A percentile compares a stretch with the other conserved stretches of the same genome.
These are phyloP conservation scores for Lactifluus subvellereus DNA, from an alignment of 768 basidiomycete species.

Conservation along the genomic window DNA sequence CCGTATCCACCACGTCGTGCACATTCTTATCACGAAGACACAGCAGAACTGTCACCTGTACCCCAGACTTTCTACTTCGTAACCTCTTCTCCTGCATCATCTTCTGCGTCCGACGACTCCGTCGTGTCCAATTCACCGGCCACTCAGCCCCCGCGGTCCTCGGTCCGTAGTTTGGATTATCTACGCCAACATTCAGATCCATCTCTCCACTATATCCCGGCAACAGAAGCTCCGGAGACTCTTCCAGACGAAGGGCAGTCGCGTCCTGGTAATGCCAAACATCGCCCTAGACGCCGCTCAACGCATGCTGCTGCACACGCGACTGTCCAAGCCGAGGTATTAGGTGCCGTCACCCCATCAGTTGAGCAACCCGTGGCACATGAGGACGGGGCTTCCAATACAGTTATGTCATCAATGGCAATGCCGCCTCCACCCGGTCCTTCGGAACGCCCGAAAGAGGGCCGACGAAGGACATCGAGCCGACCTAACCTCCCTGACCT, in stretches of 20 bases:
- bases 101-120: constrained; percentile 13
- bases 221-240: neutral
- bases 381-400: neutral
- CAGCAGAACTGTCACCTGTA: neutral
- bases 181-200: neutral
- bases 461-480: constrained; percentile 28
- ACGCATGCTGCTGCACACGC: neutral
- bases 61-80: constrained; percentile 9
- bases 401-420: constrained; percentile 9
- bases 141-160: neutral
- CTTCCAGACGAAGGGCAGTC: neutral
- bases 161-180: constrained; percentile 2
- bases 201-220: neutral
- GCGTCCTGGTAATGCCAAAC: constrained; percentile 3
- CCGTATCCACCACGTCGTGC: constrained; percentile 1
- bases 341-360: neutral
- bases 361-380: neutral
- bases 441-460: constrained; percentile 23
- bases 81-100: constrained; percentile 5
- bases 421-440: constrained; percentile 8
- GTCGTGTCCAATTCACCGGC: constrained; percentile 3
- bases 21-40: constrained; percentile 11
- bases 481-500: constrained; percentile 34
- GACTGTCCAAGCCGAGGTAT: neutral
- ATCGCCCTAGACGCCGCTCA: constrained; percentile 11